Base-by-base conservation (phyloP, 495 filamentous ascomycete genomes). In the Hypoxylon fuscum region DNA sequence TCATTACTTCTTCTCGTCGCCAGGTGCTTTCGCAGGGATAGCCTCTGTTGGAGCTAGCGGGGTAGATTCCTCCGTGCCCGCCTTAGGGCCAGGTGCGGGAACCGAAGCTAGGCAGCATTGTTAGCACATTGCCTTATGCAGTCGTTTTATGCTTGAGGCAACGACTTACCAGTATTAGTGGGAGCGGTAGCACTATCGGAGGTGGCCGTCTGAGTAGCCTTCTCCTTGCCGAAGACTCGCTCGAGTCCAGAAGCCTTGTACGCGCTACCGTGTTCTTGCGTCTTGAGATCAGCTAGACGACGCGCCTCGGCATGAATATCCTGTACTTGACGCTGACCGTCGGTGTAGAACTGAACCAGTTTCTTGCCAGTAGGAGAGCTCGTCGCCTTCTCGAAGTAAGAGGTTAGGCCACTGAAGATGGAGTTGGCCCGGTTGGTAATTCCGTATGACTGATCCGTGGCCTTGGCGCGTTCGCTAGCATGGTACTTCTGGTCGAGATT, bases 221-320 rank as follows among this genome's bases (percentile, higher is more conserved):
- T 76, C 54, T 79, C 76, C 54, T 77, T 71, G 20, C 77, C 78
- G 48, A 79, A 76, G 10, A 78, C 69, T 64, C 74, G 75, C 51
- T 79, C 74, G 0, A 81, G 57, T 6, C 80, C 80, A 8, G 74
- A 68, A 7, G 76, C 79, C 72, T 80, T 80, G 71, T 79, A 80
- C 8, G 76, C 65, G 62, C 78, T 70, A 51, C 82, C 71, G 62
- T 75, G 57, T 71, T 81, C 83, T 82, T 92, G 55, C 83, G 86
- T 87, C 86, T 96, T 97, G 56, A 98, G 68, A 64, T 96, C 88
- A 8, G 93, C 93, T 23, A 98, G 79, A 61, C 94, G 87, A 43
- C 85, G 81, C 1, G 95, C 95, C 82, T 98, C 95, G 46, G 77
- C 83, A 73, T 98, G 94, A 51, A 98, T 94, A 65, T 98, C 95